A percentile compares a stretch with the other conserved stretches of the same genome.
Conservation (phyloP, 148 eudicot genomes). For the Arctostaphylos glauca region DNA sequence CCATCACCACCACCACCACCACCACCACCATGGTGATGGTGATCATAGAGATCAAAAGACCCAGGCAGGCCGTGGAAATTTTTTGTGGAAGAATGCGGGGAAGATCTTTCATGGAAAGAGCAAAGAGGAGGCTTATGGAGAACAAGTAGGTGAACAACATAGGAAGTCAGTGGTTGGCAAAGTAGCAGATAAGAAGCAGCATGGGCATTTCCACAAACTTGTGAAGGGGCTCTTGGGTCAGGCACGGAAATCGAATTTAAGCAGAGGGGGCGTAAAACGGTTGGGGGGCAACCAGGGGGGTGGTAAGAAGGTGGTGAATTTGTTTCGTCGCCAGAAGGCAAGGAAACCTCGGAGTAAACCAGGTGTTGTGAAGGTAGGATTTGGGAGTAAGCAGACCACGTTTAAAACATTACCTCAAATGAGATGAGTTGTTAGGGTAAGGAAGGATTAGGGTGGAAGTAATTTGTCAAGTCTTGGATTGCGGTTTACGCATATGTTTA, state of each 20-base stretch:
- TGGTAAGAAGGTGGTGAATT: slow-evolving; percentile 21
- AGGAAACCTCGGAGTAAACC: slow-evolving; percentile 36
- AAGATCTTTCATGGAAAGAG: slow-evolving; percentile 26
- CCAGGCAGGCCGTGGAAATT: slow-evolving; percentile 18
- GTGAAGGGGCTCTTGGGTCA: slow-evolving; percentile 50
- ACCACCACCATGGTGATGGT: slow-evolving; percentile 23
- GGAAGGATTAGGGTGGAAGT: background rate
- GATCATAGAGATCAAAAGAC: background rate
- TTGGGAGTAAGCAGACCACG: slow-evolving; percentile 22
- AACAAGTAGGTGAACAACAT: slow-evolving; percentile 29
- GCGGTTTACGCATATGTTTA: no score
- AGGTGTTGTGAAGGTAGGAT: slow-evolving; percentile 34
- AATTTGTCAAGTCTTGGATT: no score
- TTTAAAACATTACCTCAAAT: slow-evolving; percentile 21
- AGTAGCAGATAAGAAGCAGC: slow-evolving; percentile 32
- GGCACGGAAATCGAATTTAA: slow-evolving; percentile 31
- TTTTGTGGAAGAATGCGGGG: slow-evolving; percentile 35
- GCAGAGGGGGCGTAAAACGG: slow-evolving; percentile 22
- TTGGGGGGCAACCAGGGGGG: slow-evolving; percentile 15
- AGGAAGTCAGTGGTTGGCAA: slow-evolving; percentile 30
- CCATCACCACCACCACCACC: slow-evolving; percentile 66
- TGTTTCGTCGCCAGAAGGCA: slow-evolving; percentile 28
- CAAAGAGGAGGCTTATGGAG: slow-evolving; percentile 27
- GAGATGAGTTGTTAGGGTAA: background rate
- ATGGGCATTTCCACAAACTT: slow-evolving; percentile 41